phyloP scores from a whole-genome alignment of 116 monocot genomes.

The Iris pallida region DNA sequence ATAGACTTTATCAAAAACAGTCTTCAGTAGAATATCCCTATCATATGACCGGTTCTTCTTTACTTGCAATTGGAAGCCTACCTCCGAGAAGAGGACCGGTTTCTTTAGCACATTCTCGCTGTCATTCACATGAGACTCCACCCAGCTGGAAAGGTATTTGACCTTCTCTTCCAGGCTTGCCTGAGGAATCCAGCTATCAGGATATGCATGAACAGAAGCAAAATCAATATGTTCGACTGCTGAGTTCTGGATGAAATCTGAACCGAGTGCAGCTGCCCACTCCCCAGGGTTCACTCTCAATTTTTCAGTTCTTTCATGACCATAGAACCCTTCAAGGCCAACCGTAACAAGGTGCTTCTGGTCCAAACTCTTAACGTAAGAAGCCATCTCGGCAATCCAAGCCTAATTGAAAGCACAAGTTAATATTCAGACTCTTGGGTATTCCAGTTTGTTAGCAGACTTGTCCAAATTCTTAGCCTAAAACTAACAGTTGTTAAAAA shows the following conservation, averaged over 20 bases:
- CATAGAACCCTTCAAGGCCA: conserved; percentile 89
- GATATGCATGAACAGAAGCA: conserved; percentile 95
- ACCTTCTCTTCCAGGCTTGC: conserved; percentile 58
- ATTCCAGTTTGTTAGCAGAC: no score
- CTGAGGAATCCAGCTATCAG: conserved; percentile 84
- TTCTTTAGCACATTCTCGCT: conserved; percentile 68
- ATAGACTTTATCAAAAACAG: conserved; percentile 74
- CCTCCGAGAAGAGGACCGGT: conserved; percentile 78
- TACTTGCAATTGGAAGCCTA: conserved; percentile 38
- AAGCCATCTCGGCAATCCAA: conserved; percentile 87
- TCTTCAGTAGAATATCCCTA: conserved; percentile 60
- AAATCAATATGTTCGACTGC: conserved; percentile 64
- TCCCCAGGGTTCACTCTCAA: conserved; percentile 66
- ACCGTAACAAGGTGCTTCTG: conserved; percentile 77
- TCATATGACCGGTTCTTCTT: conserved; percentile 46
- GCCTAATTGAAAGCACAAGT: conserved; percentile 29
- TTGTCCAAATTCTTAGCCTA: no score
- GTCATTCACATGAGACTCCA: conserved; percentile 78
- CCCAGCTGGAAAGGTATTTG: conserved; percentile 67
- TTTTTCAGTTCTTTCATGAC: conserved; percentile 38
- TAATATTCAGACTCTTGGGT: no score
- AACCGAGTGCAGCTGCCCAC: conserved; percentile 77
- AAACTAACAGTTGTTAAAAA: neutral
- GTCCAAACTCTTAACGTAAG: conserved; percentile 67
- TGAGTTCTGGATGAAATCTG: conserved; percentile 87